A percentile compares a stretch with the other conserved stretches of the same genome.
phyloP scores from a whole-genome alignment of 805 yeast species.

The Myxozyma mucilagina region DNA sequence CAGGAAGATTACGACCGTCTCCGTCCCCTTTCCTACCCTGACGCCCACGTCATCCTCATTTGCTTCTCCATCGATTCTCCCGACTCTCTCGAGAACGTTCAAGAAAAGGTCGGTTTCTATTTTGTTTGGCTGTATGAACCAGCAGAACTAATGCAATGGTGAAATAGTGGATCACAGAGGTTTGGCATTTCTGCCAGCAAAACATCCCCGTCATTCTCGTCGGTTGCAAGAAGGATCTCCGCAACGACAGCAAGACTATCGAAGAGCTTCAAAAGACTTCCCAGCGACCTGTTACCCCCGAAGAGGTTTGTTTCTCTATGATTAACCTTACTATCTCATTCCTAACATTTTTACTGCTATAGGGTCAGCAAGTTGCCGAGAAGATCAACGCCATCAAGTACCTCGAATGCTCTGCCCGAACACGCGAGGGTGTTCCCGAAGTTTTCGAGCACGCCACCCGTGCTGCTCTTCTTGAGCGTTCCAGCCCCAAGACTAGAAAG shows the following conservation, averaged over 20 bases:
- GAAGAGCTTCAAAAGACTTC: conserved; percentile 72
- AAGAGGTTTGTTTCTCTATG: conserved; percentile 48
- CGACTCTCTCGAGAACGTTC: conserved; percentile 88
- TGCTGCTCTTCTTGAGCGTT: conserved; percentile 77
- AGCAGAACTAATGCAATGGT: not conserved
- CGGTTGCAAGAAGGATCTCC: conserved; percentile 87
- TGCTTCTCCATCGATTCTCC: conserved; percentile 91
- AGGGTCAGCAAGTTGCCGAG: conserved; percentile 80
- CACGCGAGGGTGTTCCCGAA: conserved; percentile 88
- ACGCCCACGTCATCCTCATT: conserved; percentile 85
- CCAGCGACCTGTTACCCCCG: conserved; percentile 75
- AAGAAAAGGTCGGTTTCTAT: conserved; percentile 57
- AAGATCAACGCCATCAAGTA: conserved; percentile 85
- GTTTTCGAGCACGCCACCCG: conserved; percentile 91
- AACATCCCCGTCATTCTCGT: conserved; percentile 90
- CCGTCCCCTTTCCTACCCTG: conserved; percentile 89
- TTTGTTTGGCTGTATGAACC: not conserved
- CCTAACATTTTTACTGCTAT: not conserved
- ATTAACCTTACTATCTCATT: no score
- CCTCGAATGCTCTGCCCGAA: conserved; percentile 89
- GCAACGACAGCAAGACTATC: conserved; percentile 76
- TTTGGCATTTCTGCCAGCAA: conserved; percentile 80
- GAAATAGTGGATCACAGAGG: conserved; percentile 82
- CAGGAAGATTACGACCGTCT: conserved; percentile 96
- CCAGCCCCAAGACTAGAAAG: conserved; percentile 35